Evolutionary conservation across 2,329 filamentous ascomycete genomes (phyloP).

Genomic region (Cephalotrichum gorgonifer): DNA sequence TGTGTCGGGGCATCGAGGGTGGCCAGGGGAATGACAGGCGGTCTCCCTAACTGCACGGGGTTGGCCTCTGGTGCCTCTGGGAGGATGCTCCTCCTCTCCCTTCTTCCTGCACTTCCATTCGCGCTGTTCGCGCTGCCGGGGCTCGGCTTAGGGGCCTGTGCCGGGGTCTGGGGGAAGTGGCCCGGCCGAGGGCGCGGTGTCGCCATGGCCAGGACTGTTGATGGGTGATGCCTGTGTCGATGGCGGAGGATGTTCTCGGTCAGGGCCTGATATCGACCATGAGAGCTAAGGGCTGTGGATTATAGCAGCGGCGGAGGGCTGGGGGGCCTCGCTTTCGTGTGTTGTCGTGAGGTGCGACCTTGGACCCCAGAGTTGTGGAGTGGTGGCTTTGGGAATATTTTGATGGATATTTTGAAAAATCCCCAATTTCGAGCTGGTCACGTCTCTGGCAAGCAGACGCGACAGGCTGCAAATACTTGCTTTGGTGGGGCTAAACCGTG

Average conservation of each 20-base stretch:
- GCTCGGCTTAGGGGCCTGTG: neutral
- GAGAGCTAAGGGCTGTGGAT: neutral
- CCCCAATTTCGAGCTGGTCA: neutral
- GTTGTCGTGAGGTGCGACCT: neutral
- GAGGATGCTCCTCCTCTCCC: constrained; percentile 18
- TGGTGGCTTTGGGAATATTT: neutral
- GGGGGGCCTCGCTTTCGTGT: neutral
- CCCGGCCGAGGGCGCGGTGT: constrained; percentile 6
- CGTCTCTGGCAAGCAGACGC: neutral
- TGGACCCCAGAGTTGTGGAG: neutral
- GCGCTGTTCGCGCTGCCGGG: neutral
- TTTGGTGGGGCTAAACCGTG: neutral
- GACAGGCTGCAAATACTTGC: neutral
- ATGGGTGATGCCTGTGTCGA: neutral
- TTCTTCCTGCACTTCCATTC: neutral
- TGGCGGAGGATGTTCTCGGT: neutral
- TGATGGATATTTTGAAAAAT: neutral
- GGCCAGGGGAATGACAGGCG: constrained; percentile 68
- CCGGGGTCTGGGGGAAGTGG: constrained; percentile 5
- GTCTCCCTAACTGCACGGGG: constrained; percentile 16
- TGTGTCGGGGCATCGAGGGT: constrained; percentile 86
- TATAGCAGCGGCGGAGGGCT: neutral
- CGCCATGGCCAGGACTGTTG: constrained; percentile 3
- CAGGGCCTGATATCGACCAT: neutral
- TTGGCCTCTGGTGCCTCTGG: constrained; percentile 34